Conservation (phyloP, 768 basidiomycete genomes). For the Podaxis sp. region DNA sequence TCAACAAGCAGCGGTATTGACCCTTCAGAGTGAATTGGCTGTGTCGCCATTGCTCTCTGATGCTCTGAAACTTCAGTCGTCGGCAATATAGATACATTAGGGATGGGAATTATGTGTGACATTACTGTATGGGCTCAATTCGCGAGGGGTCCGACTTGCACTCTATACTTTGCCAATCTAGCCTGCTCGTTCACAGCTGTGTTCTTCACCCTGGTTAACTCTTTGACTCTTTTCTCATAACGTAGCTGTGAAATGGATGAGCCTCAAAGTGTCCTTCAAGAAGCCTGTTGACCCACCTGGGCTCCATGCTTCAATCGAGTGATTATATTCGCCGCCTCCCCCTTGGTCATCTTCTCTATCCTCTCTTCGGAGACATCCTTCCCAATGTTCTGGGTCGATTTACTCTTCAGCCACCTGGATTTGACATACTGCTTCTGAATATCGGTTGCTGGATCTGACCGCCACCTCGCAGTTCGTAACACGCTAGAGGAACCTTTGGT, state of each 20-base stretch:
- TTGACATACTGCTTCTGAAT: constrained; percentile 53
- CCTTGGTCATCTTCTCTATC: constrained; percentile 58
- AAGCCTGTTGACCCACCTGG: constrained; percentile 35
- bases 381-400: constrained; percentile 17
- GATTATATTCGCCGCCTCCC: constrained; percentile 76
- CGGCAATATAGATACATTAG: neutral
- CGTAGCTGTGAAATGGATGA: constrained; percentile 36
- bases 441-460: constrained; percentile 54
- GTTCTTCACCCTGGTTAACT: constrained; percentile 25
- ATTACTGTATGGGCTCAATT: neutral
- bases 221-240: constrained; percentile 49
- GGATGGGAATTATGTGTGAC: neutral
- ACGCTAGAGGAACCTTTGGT: constrained; percentile 35
- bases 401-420: constrained; percentile 41
- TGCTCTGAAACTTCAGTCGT: constrained; percentile 14
- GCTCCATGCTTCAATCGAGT: constrained; percentile 76
- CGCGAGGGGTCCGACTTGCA: constrained; percentile 56
- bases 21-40: constrained; percentile 51
- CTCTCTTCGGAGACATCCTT: constrained; percentile 23
- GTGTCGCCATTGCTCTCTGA: constrained; percentile 61
- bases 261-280: neutral
- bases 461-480: constrained; percentile 63
- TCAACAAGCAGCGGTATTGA: constrained; percentile 61
- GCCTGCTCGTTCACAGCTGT: constrained; percentile 41
- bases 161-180: constrained; percentile 48